Percentiles rank a stretch among this genome's conserved stretches.
Conservation (phyloP, 345 rosid species). For the Ceriops decandra region DNA sequence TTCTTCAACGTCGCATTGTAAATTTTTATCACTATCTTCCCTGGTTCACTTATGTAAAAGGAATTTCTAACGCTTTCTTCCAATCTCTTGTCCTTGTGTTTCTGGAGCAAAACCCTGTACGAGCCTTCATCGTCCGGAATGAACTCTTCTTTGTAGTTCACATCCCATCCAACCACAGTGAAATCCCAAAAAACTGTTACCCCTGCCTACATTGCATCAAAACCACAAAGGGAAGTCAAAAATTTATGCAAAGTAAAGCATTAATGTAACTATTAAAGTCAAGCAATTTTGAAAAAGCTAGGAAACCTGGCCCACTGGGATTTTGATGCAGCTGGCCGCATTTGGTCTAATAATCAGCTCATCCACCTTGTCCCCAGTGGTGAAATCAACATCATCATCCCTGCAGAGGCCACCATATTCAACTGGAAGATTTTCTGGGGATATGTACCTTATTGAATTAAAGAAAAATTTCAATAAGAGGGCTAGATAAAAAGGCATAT, state of each 20-base stretch:
- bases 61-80: slow-evolving; percentile 43
- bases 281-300: too few relatives aligned
- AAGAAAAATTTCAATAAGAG: background rate
- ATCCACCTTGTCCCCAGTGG: slow-evolving; percentile 28
- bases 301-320: slow-evolving; percentile 44
- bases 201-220: slow-evolving; percentile 33
- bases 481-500: background rate
- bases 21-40: slow-evolving; percentile 46
- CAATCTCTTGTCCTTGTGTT: slow-evolving; percentile 25
- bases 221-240: background rate
- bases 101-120: slow-evolving; percentile 36
- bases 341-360: slow-evolving; percentile 31
- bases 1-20: slow-evolving; percentile 35
- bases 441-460: slow-evolving; percentile 35
- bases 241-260: background rate
- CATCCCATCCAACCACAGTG: slow-evolving; percentile 53
- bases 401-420: slow-evolving; percentile 58
- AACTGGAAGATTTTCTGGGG: slow-evolving; percentile 46
- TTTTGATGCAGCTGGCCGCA: slow-evolving; percentile 26
- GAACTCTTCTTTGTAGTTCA: slow-evolving; percentile 51
- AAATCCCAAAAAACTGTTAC: slow-evolving; percentile 48
- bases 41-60: slow-evolving; percentile 50
- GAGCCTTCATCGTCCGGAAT: slow-evolving; percentile 64
- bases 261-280: too few relatives aligned
- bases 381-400: slow-evolving; percentile 44